Evolutionary conservation across 2,329 filamentous ascomycete species (phyloP), one percentile per base, ranked within the genome.

Genomic region (Alternaria longipes): DNA sequence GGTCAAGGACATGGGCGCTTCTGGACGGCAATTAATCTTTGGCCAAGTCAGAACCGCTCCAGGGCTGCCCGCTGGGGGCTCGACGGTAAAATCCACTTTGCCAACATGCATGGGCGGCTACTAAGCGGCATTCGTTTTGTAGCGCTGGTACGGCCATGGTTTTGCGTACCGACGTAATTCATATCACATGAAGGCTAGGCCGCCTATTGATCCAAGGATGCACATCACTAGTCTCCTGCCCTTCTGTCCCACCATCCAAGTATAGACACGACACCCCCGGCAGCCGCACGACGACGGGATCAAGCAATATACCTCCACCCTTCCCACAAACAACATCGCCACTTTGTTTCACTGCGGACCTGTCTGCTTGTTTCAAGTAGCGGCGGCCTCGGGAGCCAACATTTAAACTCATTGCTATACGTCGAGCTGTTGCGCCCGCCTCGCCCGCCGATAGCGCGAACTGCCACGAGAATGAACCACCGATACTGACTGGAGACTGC

Each of bases 401-500:
- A 24, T 52, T 20, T 38, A 49, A 45, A 32, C 45, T 40, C 18
- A 20, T 40, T 36, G 40, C 30, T 30, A 26, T 28, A 47, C 52
- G 42, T 22, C 36, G n/a, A 38, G 28, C 42, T 53, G 54, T 45
- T 56, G 63, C 46, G 52, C 56, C 60, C 58, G 59, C 62, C 54
- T 57, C 59, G 44, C 49, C 62, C 62, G 36, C 49, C 51, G 53
- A 54, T 41, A 61, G 46, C 66, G 58, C 64, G 50, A 57, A 57
- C 50, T 50, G 60, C 60, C 49, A 51, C 57, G 49, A 59, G 32
- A 56, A 60, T 63, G 65, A 65, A 62, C n/a, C 46, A 54, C 24
- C 44, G 32, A 24, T 28, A 62, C 57, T 64, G 55, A 55, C 59
- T 41, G 66, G 63, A 70, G 65, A 64, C 62, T 67, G 61, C 63